Evolutionary conservation across 164 flowering plant genomes (phyloP), one percentile per base, ranked within the genome.

Genomic region (Echeveria elegans): DNA sequence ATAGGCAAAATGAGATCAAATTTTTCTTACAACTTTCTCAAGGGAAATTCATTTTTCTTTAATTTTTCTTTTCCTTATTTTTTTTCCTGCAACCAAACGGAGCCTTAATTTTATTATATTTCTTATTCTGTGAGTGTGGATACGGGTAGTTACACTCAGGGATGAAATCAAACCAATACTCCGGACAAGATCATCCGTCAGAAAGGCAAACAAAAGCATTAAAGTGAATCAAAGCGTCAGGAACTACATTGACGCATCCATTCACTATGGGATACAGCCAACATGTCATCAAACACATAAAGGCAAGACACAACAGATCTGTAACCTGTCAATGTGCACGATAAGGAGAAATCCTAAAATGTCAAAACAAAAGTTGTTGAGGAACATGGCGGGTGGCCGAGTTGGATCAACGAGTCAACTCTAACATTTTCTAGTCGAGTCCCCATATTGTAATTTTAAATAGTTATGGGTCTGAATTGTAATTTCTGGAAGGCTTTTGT

Each of bases 301-400:
- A 94, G 71, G 4, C 86, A 50, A 45, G 96, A 91, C 65, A 94
- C 96, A 7, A 81, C 92, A 29, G 99, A 89, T 74, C 78, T 94
- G 69, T 94, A 97, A 68, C 97, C 97, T 63, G 53, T 76, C 97
- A 94, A 83, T 6, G 83, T 81, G 82, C 86, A 86, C 4, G 77
- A 63, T 47, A 89, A 73, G 36, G 75, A 79, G 72, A 82, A 83
- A 80, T 94, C 95, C 45, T 9, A 18, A 59, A 50, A 34, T 2
- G 32, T 43, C 56, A 32, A 24, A 16, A 41, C n/a, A 31, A 65
- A 16, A 40, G 52, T 43, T 18, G 34, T 4, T 28, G n/a, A n/a
- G n/a, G n/a, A n/a, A n/a, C n/a, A n/a, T n/a, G n/a, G n/a, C n/a
- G n/a, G n/a, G n/a, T n/a, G n/a, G n/a, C n/a, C n/a, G n/a, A n/a